phyloP scores from a whole-genome alignment of 2,329 filamentous ascomycete species.

The Ceratocystis variospora region DNA sequence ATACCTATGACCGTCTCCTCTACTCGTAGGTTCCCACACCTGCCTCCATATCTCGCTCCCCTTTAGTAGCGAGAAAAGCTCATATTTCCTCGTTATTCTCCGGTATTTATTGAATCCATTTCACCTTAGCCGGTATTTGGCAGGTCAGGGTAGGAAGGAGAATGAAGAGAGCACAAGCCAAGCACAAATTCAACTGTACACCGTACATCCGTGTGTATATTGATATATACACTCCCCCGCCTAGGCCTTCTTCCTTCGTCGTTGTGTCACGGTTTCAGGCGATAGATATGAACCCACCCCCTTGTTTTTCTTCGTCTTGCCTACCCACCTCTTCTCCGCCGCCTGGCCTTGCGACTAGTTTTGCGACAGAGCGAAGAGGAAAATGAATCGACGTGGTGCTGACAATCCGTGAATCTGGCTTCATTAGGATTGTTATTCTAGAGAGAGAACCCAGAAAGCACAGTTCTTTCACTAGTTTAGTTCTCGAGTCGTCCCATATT shows the following conservation, averaged over 20 bases:
- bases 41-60: not conserved
- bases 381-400: not conserved
- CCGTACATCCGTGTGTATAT: too few relatives aligned
- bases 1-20: not conserved
- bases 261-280: constrained; percentile 2
- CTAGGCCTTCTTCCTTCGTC: not conserved
- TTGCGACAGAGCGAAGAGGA: not conserved
- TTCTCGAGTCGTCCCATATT: not conserved
- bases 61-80: not conserved
- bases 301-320: not conserved
- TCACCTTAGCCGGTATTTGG: not conserved
- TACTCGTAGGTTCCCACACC: not conserved
- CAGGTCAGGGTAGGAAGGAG: not conserved
- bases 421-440: not conserved
- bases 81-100: not conserved
- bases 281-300: not conserved
- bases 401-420: not conserved
- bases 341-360: not conserved
- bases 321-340: not conserved
- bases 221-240: not conserved
- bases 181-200: not conserved
- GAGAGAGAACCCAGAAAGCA: not conserved
- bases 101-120: constrained; percentile 8
- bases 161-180: not conserved
- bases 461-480: too few relatives aligned